phyloP scores from a whole-genome alignment of 1,139 yeast genomes.

The Ogataea hybrid region DNA sequence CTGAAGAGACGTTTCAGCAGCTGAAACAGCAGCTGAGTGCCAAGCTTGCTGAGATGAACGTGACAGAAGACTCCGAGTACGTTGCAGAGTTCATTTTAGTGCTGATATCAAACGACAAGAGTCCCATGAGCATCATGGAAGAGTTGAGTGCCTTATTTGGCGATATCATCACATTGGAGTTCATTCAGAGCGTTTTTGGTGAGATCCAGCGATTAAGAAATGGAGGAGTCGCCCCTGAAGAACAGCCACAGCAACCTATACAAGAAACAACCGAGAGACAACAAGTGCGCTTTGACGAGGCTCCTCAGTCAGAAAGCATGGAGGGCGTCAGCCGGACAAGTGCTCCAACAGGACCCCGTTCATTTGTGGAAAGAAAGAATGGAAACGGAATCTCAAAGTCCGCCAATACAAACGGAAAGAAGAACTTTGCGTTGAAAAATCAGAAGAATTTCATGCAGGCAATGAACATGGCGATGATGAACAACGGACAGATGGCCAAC shows the following conservation, averaged over 20 bases:
- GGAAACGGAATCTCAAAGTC: slow-evolving; percentile 20
- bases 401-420: slow-evolving; percentile 10
- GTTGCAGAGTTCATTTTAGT: slow-evolving; percentile 79
- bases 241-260: slow-evolving; percentile 18
- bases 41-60: slow-evolving; percentile 29
- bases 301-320: slow-evolving; percentile 14
- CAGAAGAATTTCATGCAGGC: slow-evolving; percentile 42
- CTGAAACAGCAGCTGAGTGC: slow-evolving; percentile 27
- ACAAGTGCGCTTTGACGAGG: slow-evolving; percentile 17
- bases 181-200: slow-evolving; percentile 51
- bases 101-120: slow-evolving; percentile 68
- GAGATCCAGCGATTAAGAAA: slow-evolving; percentile 33
- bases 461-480: slow-evolving; percentile 35
- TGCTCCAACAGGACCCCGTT: slow-evolving; percentile 25
- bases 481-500: slow-evolving; percentile 20
- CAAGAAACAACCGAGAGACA: slow-evolving; percentile 23
- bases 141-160: slow-evolving; percentile 71
- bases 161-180: slow-evolving; percentile 52
- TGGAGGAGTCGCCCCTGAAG: slow-evolving; percentile 14
- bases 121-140: slow-evolving; percentile 57
- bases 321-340: slow-evolving; percentile 14
- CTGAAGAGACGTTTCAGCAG: slow-evolving; percentile 30
- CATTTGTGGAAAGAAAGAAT: slow-evolving; percentile 17
- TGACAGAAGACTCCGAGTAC: slow-evolving; percentile 67
- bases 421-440: slow-evolving; percentile 36